phyloP scores from a whole-genome alignment of 2,329 filamentous ascomycete species.

The Talaromyces islandicus region DNA sequence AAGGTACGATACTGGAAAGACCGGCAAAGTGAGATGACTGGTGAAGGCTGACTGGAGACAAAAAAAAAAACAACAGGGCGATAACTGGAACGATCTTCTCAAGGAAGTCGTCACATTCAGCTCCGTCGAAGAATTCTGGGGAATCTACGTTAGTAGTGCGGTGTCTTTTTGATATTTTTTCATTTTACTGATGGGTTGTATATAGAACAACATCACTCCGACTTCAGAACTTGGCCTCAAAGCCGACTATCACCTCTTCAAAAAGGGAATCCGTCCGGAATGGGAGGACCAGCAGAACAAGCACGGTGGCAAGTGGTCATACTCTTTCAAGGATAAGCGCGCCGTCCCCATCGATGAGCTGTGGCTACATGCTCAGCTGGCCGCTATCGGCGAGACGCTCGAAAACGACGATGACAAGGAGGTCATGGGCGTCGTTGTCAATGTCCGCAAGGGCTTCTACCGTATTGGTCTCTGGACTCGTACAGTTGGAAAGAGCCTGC shows the following conservation, averaged over 20 bases:
- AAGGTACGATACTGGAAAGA: conserved; percentile 57
- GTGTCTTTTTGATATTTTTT: conserved; percentile 2
- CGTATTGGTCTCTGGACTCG: conserved; percentile 96
- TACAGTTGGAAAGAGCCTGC: conserved; percentile 79
- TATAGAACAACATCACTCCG: conserved; percentile 93
- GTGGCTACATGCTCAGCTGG: conserved; percentile 96
- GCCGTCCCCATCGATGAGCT: conserved; percentile 86
- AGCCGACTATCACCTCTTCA: conserved; percentile 99
- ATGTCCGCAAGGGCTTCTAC: conserved; percentile 97
- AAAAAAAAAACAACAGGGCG: conserved; percentile 54
- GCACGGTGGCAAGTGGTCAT: conserved; percentile 98
- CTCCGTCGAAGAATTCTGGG: conserved; percentile 99
- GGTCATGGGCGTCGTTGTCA: conserved; percentile 98
- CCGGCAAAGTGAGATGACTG: conserved; percentile 12
- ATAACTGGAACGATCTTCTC: conserved; percentile 97
- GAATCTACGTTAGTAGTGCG: conserved; percentile 75
- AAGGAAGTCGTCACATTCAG: conserved; percentile 99
- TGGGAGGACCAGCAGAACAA: conserved; percentile 99
- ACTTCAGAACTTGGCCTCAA: conserved; percentile 94
- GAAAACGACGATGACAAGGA: conserved; percentile 90
- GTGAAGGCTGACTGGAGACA: not conserved
- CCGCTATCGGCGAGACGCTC: conserved; percentile 94
- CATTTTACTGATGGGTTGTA: conserved; percentile 1
- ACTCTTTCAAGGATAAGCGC: conserved; percentile 95
- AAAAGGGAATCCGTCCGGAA: conserved; percentile 90